Evolutionary conservation across 306 rosid species (phyloP).

Genomic region (Trifolium pratense): DNA sequence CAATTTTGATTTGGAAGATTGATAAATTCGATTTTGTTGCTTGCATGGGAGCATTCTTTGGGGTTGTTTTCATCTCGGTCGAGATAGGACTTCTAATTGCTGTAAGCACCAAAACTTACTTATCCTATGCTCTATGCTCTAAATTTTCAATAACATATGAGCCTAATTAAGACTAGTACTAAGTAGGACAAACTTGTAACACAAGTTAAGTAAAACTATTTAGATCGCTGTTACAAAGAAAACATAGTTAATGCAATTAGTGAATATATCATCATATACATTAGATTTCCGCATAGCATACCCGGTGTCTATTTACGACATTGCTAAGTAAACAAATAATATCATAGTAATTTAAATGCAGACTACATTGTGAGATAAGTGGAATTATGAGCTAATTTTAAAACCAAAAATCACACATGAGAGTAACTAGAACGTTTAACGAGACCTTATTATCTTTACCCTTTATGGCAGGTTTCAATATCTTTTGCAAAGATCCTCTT

Average conservation of each 20-base stretch:
- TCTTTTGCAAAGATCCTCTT: slow-evolving; percentile 93
- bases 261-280: not conserved
- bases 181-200: not conserved
- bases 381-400: not conserved
- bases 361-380: no score
- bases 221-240: not conserved
- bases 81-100: slow-evolving; percentile 95
- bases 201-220: not conserved
- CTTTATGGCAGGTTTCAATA: slow-evolving; percentile 69
- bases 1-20: slow-evolving; percentile 84
- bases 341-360: not conserved
- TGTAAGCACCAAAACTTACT: slow-evolving; percentile 50
- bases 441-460: not conserved
- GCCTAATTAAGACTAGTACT: no score
- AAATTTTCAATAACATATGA: not conserved
- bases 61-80: slow-evolving; percentile 75
- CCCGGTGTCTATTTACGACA: not conserved
- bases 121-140: slow-evolving; percentile 35
- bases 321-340: not conserved
- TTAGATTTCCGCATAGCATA: not conserved
- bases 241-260: not conserved
- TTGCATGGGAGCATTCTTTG: slow-evolving; percentile 97
- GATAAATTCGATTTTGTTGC: slow-evolving; percentile 93
- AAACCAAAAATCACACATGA: not conserved
- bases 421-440: not conserved